These are phyloP conservation scores for Ogataea pini DNA, from an alignment of 805 yeast genomes.

Conservation along the genomic window DNA sequence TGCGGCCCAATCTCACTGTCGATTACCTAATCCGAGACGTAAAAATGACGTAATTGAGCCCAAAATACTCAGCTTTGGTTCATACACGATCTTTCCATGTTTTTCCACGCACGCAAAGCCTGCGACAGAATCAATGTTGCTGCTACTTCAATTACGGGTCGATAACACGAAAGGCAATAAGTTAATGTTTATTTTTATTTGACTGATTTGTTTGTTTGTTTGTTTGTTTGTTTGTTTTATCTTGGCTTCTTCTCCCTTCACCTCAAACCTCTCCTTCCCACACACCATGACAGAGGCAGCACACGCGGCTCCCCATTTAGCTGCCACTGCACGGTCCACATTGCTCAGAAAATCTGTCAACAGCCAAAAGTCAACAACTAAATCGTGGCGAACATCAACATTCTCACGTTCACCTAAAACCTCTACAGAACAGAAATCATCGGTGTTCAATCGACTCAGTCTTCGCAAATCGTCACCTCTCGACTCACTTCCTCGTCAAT, in stretches of 20 bases:
- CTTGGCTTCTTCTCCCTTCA: background rate
- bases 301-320: background rate
- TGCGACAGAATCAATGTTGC: background rate
- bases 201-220: background rate
- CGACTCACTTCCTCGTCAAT: conserved; percentile 14
- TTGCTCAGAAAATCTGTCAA: background rate
- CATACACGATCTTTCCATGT: conserved; percentile 3
- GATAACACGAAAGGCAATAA: background rate
- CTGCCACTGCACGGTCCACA: no score
- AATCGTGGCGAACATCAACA: background rate
- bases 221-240: background rate
- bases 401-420: background rate
- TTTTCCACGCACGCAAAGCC: conserved; percentile 3
- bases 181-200: background rate
- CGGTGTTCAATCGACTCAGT: conserved; percentile 26
- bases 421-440: conserved; percentile 4
- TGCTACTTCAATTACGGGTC: background rate
- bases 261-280: background rate
- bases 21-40: conserved; percentile 6
- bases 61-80: background rate
- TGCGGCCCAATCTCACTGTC: background rate
- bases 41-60: conserved; percentile 13
- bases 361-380: background rate
- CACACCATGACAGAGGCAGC: background rate
- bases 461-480: conserved; percentile 20